Evolutionary conservation across 805 yeast species (phyloP).

Genomic region (Candida orba): DNA sequence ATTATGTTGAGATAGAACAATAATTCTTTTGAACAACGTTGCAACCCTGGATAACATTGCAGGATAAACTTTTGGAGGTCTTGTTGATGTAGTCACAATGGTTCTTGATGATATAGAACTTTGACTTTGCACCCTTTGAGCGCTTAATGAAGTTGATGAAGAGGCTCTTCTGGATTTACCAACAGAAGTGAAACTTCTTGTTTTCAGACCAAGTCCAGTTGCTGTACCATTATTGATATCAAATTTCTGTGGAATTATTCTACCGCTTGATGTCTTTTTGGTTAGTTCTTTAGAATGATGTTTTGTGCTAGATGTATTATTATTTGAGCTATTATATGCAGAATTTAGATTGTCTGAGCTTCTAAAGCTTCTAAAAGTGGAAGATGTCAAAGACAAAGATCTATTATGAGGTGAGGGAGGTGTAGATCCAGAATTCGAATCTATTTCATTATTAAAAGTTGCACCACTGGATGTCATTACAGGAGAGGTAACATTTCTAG

Average conservation of each 20-base stretch:
- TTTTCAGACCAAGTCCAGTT: slow-evolving; percentile 34
- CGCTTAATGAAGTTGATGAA: slow-evolving; percentile 18
- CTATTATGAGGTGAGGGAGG: slow-evolving; percentile 23
- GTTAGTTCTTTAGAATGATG: slow-evolving; percentile 27
- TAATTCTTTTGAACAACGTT: slow-evolving; percentile 58
- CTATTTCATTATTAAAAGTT: slow-evolving; percentile 1
- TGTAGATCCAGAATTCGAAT: background rate
- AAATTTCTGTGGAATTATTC: slow-evolving; percentile 39
- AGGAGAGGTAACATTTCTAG: slow-evolving; percentile 21
- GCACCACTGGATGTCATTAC: slow-evolving; percentile 1
- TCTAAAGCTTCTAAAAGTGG: slow-evolving; percentile 27
- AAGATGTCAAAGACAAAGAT: slow-evolving; percentile 27
- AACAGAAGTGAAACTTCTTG: slow-evolving; percentile 39
- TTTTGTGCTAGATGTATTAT: slow-evolving; percentile 14
- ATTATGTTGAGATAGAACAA: slow-evolving; percentile 67
- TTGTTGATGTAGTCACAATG: slow-evolving; percentile 35
- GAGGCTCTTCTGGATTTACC: slow-evolving; percentile 20
- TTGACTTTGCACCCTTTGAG: slow-evolving; percentile 19
- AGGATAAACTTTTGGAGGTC: slow-evolving; percentile 74
- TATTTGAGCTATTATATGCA: slow-evolving; percentile 3
- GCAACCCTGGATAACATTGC: slow-evolving; percentile 87
- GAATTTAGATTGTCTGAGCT: slow-evolving; percentile 19
- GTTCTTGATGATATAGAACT: slow-evolving; percentile 30
- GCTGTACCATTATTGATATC: slow-evolving; percentile 26
- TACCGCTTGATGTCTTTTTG: slow-evolving; percentile 34